These are phyloP conservation scores for Hydrangea macrophylla DNA, from an alignment of 148 eudicot genomes.

Conservation along the genomic window DNA sequence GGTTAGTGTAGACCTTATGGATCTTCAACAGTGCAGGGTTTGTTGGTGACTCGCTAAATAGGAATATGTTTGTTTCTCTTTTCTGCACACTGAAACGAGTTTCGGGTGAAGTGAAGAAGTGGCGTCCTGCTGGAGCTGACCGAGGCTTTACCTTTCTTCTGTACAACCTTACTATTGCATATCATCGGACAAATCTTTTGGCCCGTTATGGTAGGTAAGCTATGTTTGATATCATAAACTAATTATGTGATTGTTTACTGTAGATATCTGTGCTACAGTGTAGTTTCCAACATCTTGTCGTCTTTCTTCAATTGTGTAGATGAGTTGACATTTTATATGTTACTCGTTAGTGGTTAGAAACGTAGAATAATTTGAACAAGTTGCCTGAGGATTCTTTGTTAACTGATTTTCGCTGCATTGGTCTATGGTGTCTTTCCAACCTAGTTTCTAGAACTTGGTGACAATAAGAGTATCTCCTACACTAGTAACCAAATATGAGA, in stretches of 20 bases:
- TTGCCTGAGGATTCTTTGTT: too few species aligned
- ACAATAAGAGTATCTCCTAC: too few species aligned
- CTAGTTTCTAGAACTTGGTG: too few species aligned
- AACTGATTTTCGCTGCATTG: background rate
- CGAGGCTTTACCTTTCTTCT: slow-evolving; percentile 87
- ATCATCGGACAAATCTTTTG: slow-evolving; percentile 90
- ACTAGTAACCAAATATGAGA: too few species aligned
- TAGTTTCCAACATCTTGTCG: background rate
- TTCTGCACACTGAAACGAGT: slow-evolving; percentile 69
- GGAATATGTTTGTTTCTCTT: slow-evolving; percentile 97
- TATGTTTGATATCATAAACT: slow-evolving; percentile 13
- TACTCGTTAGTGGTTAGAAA: too few species aligned
- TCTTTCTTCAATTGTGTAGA: slow-evolving; percentile 1
- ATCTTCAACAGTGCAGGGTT: slow-evolving; percentile 76
- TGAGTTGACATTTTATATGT: background rate
- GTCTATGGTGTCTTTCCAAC: background rate
- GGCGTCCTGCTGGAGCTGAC: slow-evolving; percentile 97
- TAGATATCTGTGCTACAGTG: background rate
- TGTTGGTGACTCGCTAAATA: slow-evolving; percentile 92
- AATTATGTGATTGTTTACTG: background rate
- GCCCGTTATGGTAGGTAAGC: slow-evolving; percentile 99
- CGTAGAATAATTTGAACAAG: background rate
- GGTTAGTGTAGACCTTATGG: slow-evolving; percentile 29
- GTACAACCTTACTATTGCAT: slow-evolving; percentile 84
- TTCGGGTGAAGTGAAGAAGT: slow-evolving; percentile 75